These are phyloP conservation scores for Senna tora DNA, from an alignment of 306 rosid genomes.

Conservation along the genomic window DNA sequence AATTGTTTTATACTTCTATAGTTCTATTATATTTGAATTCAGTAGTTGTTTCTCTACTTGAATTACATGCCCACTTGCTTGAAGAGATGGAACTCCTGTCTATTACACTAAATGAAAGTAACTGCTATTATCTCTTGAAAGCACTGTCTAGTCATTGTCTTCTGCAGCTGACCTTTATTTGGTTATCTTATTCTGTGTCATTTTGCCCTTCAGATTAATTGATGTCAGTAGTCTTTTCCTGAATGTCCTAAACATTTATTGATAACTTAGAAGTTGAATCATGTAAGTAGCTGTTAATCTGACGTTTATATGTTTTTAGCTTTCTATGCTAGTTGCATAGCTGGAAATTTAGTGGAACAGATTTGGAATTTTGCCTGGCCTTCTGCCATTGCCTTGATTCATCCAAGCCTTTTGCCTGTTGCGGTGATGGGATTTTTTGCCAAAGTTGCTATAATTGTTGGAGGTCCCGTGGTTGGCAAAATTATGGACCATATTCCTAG, in stretches of 20 bases:
- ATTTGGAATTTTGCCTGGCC: slow-evolving; percentile 99
- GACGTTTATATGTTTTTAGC: slow-evolving; percentile 60
- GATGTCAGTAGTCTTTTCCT: slow-evolving; percentile 1
- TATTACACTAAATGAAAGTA: not conserved
- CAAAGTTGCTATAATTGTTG: slow-evolving; percentile 86
- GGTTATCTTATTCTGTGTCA: slow-evolving; percentile 7
- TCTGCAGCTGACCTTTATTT: slow-evolving; percentile 7
- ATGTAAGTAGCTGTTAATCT: slow-evolving; percentile 43
- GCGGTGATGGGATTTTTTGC: slow-evolving; percentile 89
- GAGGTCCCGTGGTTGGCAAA: slow-evolving; percentile 91
- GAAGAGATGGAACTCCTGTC: not conserved
- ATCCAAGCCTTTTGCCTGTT: slow-evolving; percentile 95
- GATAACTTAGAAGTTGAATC: slow-evolving; percentile 22
- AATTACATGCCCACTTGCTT: not conserved
- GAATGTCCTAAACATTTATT: slow-evolving; percentile 2
- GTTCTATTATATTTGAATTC: not conserved
- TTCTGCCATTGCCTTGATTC: slow-evolving; percentile 90
- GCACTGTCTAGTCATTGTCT: slow-evolving; percentile 13
- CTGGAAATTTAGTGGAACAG: slow-evolving; percentile 94
- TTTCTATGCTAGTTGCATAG: slow-evolving; percentile 82
- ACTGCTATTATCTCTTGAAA: slow-evolving; percentile 4
- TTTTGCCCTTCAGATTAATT: slow-evolving; percentile 4
- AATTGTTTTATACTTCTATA: too few species aligned
- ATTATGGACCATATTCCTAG: slow-evolving; percentile 86
- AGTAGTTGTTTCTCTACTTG: not conserved